Evolutionary conservation across 495 filamentous ascomycete genomes (phyloP), one percentile per base, ranked within the genome.

Genomic region (Symbiotaphrina buchneri): DNA sequence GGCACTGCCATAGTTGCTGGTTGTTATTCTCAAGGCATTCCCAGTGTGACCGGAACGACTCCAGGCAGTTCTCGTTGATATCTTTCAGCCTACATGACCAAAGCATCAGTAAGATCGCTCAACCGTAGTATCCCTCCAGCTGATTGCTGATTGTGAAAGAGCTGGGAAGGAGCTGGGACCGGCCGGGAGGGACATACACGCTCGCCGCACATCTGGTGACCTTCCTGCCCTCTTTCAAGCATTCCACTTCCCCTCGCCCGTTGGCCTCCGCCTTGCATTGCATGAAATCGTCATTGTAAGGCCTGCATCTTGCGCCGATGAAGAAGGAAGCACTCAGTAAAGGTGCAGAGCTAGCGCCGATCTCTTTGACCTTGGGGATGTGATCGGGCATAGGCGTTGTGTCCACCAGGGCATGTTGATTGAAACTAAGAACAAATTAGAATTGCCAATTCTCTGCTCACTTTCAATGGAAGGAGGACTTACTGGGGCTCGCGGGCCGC

Each of bases 271-370:
- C 75, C 72, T 95, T 99, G 71, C 87, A 99, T 56, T 87, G 71
- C 83, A 99, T 95, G 55, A 70, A 99, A 56, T 99, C 87, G 58
- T 99, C 87, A 55, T 94, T 97, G 60, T 81, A 99, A 28, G 76
- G 61, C 46, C 66, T 72, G 69, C 87, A 99, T 43, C 84, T 71
- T 37, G 81, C 83, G 28, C 87, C 87, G 50, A 99, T 99, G 48
- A 94, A 95, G 64, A 72, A 99, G n/a, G 81, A 68, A 11, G 87
- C 90, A 38, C 77, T 85, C 21, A 83, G 55, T 16, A 99, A 62
- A 23, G 87, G 90, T 11, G 85, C 90, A 26, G 83, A 93, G 37
- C 71, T 87, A 29, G 79, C 64, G 32, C 87, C 87, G 42, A 95
- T 65, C 52, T 99, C 87, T 39, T 77, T 60, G 40, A 99, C 87